Conservation (phyloP, 2,329 filamentous ascomycete species). For the Drechmeria coniospora region DNA sequence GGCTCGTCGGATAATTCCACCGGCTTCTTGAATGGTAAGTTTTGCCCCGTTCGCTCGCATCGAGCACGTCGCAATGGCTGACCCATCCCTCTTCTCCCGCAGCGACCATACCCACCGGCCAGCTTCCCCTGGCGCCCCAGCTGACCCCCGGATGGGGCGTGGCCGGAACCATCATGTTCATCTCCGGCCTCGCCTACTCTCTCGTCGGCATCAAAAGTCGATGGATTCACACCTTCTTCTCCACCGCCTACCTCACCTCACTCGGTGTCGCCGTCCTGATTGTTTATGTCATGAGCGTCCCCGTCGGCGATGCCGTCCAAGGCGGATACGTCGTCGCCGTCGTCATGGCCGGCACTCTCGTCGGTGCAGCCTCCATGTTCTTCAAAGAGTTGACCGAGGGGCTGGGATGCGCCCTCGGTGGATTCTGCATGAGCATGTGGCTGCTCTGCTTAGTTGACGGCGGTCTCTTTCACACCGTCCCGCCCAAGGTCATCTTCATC, state of each 20-base stretch:
- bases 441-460: conserved; percentile 62
- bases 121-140: conserved; percentile 55
- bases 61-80: conserved; percentile 1
- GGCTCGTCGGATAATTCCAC: conserved; percentile 12
- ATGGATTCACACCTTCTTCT: conserved; percentile 68
- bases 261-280: conserved; percentile 70
- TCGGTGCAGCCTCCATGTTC: conserved; percentile 59
- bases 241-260: conserved; percentile 55
- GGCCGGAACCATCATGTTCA: conserved; percentile 59
- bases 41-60: not conserved
- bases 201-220: conserved; percentile 72
- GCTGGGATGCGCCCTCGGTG: conserved; percentile 74
- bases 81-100: conserved; percentile 1
- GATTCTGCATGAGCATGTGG: conserved; percentile 85
- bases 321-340: conserved; percentile 75
- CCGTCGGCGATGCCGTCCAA: conserved; percentile 60
- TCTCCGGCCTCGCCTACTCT: conserved; percentile 54
- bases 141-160: conserved; percentile 74
- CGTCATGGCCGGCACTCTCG: conserved; percentile 53
- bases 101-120: conserved; percentile 31
- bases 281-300: conserved; percentile 73
- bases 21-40: conserved; percentile 20
- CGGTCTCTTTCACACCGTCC: conserved; percentile 49
- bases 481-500: conserved; percentile 61
- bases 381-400: conserved; percentile 72